Base-by-base conservation (phyloP, 169 alveolate genomes). In the Cystoisospora suis region DNA sequence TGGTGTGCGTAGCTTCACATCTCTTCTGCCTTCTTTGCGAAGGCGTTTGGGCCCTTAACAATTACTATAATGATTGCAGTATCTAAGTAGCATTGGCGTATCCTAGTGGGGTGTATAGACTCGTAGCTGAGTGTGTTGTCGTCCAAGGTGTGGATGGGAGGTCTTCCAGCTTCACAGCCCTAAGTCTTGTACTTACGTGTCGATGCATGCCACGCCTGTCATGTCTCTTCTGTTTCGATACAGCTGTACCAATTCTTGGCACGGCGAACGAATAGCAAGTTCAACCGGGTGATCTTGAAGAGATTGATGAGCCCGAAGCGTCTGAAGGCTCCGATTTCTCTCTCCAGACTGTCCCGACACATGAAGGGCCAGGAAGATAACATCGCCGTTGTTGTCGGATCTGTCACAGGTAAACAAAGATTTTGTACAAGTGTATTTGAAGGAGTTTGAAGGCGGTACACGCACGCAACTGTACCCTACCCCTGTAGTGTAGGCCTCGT, bases 381-480 rank as follows among this genome's bases (percentile, higher is more conserved):
- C 94, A 95, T 98, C 83, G 99, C 99, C 9, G 99, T 98, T 38
- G 97, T 98, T 70, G 99, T 98, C 75, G 99, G 99, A 79, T 97
- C 99, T 49, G 97, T 98, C 93, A 98, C 99, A 46, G 98, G 99
- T 97, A 87, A n/a, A n/a, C n/a, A n/a, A n/a, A n/a, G n/a, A n/a
- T n/a, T n/a, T n/a, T n/a, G n/a, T n/a, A n/a, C n/a, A n/a, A n/a
- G n/a, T n/a, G n/a, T n/a, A n/a, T n/a, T n/a, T n/a, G n/a, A n/a
- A n/a, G n/a, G n/a, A n/a, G n/a, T n/a, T n/a, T n/a, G n/a, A n/a
- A n/a, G n/a, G n/a, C n/a, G n/a, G n/a, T n/a, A n/a, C n/a, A n/a
- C n/a, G n/a, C n/a, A n/a, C n/a, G n/a, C n/a, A n/a, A n/a, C n/a
- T n/a, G n/a, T n/a, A n/a, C n/a, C n/a, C n/a, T n/a, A n/a, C n/a